A percentile compares a stretch with the other conserved stretches of the same genome.
Evolutionary conservation across 441 rosid genomes (phyloP).

Genomic region (Isatis lusitanica): DNA sequence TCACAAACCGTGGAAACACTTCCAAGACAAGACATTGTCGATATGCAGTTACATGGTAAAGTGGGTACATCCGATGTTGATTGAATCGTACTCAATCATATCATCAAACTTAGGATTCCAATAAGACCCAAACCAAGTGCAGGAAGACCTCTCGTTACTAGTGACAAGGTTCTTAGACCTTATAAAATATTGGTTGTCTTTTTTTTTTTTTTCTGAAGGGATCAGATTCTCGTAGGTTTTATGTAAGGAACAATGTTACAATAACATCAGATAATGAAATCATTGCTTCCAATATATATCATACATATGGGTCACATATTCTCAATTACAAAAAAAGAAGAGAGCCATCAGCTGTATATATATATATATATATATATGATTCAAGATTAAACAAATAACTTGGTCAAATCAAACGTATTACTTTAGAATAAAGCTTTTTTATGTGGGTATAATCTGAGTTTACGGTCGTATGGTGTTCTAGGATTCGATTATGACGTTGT

Average conservation of each 20-base stretch:
- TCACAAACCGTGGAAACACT: conserved; percentile 41
- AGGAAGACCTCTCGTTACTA: not conserved
- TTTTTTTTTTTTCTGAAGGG: not conserved
- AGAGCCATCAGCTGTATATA: conserved; percentile 20
- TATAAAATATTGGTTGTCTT: conserved; percentile 2
- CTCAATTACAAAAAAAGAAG: not conserved
- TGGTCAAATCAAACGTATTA: conserved; percentile 20
- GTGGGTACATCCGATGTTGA: conserved; percentile 22
- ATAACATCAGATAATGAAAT: not conserved
- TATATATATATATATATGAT: conserved; percentile 1
- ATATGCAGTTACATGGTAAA: conserved; percentile 78
- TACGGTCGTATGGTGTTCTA: conserved; percentile 15
- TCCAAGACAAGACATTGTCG: conserved; percentile 80
- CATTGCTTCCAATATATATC: not conserved
- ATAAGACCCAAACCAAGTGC: not conserved
- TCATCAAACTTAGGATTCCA: not conserved
- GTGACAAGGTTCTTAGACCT: not conserved
- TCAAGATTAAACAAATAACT: conserved; percentile 21
- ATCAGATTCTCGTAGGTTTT: conserved; percentile 9
- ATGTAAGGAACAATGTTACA: not conserved
- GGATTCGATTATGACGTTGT: conserved; percentile 19
- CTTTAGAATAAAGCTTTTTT: conserved; percentile 7
- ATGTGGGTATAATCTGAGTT: conserved; percentile 15
- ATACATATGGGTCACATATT: conserved; percentile 8
- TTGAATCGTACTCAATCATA: not conserved